Percentiles rank a stretch among this genome's conserved stretches.
phyloP scores from a whole-genome alignment of 2,329 filamentous ascomycete genomes.

The Hypomyces rosellus region DNA sequence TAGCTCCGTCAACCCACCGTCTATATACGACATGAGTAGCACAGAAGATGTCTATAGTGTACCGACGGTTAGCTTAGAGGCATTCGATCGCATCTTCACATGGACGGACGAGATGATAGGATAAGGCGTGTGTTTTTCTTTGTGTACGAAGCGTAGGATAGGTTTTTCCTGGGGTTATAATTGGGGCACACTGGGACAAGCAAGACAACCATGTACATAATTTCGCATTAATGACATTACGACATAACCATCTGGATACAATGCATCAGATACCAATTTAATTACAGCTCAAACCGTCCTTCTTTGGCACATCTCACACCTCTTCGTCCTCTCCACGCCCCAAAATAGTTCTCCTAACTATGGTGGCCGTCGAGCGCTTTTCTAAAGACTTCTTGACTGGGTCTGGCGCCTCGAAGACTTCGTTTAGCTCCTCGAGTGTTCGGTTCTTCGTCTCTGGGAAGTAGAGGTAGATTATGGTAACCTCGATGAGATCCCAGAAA shows the following conservation, averaged over 20 bases:
- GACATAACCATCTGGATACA: too few relatives aligned
- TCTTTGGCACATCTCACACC: neutral
- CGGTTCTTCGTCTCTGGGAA: conserved; percentile 24
- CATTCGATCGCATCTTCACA: conserved; percentile 12
- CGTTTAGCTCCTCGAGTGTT: conserved; percentile 22
- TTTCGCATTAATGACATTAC: too few relatives aligned
- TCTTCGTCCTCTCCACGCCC: neutral
- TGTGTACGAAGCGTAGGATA: too few relatives aligned
- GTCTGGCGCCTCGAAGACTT: conserved; percentile 20
- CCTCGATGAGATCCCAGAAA: conserved; percentile 19
- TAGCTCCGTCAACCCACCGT: conserved; percentile 1
- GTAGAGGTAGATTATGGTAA: conserved; percentile 31
- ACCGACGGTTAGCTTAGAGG: conserved; percentile 1
- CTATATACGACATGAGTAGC: conserved; percentile 1
- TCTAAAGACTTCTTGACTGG: conserved; percentile 11
- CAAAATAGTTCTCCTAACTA: neutral
- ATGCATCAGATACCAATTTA: too few relatives aligned
- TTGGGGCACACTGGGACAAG: too few relatives aligned
- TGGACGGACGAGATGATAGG: conserved; percentile 12
- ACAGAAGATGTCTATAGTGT: conserved; percentile 3
- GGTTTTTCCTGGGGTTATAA: too few relatives aligned
- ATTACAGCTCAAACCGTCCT: too few relatives aligned
- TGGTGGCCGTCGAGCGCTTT: neutral
- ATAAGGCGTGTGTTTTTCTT: too few relatives aligned
- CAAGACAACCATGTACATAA: too few relatives aligned